Percentiles rank a stretch among this genome's conserved stretches.
phyloP scores from a whole-genome alignment of 805 yeast genomes.

The Kodamaea sagamina region DNA sequence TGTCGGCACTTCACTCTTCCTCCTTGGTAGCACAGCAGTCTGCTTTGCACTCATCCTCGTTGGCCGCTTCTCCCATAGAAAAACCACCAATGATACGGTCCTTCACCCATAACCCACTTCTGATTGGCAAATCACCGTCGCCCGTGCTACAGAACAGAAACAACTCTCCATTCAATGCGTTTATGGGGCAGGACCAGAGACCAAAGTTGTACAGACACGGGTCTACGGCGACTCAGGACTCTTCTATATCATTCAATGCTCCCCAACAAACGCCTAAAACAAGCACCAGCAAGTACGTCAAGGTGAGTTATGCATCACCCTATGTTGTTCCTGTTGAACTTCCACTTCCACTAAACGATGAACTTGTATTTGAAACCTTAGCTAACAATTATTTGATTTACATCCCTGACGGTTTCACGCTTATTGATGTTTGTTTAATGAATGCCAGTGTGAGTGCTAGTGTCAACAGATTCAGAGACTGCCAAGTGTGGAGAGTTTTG shows the following conservation, averaged over 20 bases:
- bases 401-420: slow-evolving; percentile 49
- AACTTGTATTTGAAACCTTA: slow-evolving; percentile 47
- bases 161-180: slow-evolving; percentile 13
- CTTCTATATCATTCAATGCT: slow-evolving; percentile 21
- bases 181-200: slow-evolving; percentile 15
- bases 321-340: slow-evolving; percentile 44
- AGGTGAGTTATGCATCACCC: slow-evolving; percentile 29
- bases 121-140: slow-evolving; percentile 23
- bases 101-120: slow-evolving; percentile 20
- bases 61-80: slow-evolving; percentile 21
- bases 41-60: slow-evolving; percentile 11
- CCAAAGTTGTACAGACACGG: slow-evolving; percentile 35
- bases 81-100: slow-evolving; percentile 24
- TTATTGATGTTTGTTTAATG: slow-evolving; percentile 55
- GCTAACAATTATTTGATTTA: slow-evolving; percentile 50
- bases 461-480: slow-evolving; percentile 52
- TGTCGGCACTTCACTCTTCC: too few species aligned
- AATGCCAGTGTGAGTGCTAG: slow-evolving; percentile 59
- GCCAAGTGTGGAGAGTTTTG: slow-evolving; percentile 64
- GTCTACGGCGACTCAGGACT: slow-evolving; percentile 41
- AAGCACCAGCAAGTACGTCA: slow-evolving; percentile 5
- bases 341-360: slow-evolving; percentile 46
- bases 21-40: slow-evolving; percentile 5
- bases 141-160: slow-evolving; percentile 23
- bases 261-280: slow-evolving; percentile 12